Percentiles rank a stretch among this genome's conserved stretches.
phyloP scores from a whole-genome alignment of 1,284 basidiomycete genomes.

The Cryptococcus sp. region DNA sequence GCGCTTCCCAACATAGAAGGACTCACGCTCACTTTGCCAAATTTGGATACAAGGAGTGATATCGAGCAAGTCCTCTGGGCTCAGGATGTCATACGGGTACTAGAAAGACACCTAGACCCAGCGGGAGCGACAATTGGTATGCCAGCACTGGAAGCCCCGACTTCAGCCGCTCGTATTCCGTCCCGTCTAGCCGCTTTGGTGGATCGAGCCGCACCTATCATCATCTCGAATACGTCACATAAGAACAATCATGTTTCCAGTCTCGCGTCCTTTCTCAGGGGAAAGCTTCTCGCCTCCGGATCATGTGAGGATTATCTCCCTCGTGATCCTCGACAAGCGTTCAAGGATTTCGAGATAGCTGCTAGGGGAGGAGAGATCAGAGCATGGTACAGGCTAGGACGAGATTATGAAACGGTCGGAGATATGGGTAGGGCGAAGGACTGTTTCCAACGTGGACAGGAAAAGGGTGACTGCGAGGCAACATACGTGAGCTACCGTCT shows the following conservation, averaged over 20 bases:
- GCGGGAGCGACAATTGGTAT: constrained; percentile 6
- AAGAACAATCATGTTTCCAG: constrained; percentile 9
- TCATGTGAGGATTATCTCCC: constrained; percentile 57
- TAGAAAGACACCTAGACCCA: constrained; percentile 14
- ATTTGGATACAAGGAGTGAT: constrained; percentile 21
- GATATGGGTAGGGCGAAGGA: constrained; percentile 67
- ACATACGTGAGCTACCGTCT: constrained; percentile 59
- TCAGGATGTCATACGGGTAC: constrained; percentile 32
- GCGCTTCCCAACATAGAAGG: constrained; percentile 19
- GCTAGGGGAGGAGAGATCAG: constrained; percentile 66
- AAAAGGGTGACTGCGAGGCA: constrained; percentile 65
- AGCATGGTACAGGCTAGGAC: constrained; percentile 84
- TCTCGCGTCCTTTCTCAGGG: constrained; percentile 36
- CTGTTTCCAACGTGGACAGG: constrained; percentile 76
- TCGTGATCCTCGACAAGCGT: constrained; percentile 71
- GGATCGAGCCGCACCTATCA: constrained; percentile 27
- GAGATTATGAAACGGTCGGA: constrained; percentile 85
- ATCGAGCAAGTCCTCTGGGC: constrained; percentile 28
- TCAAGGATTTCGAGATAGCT: constrained; percentile 78
- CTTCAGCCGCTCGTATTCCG: constrained; percentile 3
- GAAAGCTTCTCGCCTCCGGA: constrained; percentile 30
- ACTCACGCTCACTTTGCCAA: constrained; percentile 6
- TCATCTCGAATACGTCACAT: constrained; percentile 25
- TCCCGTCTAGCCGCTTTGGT: constrained; percentile 13
- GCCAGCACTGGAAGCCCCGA: constrained; percentile 12